Conservation (phyloP, 768 basidiomycete species). For the Lentinus tigrinus region DNA sequence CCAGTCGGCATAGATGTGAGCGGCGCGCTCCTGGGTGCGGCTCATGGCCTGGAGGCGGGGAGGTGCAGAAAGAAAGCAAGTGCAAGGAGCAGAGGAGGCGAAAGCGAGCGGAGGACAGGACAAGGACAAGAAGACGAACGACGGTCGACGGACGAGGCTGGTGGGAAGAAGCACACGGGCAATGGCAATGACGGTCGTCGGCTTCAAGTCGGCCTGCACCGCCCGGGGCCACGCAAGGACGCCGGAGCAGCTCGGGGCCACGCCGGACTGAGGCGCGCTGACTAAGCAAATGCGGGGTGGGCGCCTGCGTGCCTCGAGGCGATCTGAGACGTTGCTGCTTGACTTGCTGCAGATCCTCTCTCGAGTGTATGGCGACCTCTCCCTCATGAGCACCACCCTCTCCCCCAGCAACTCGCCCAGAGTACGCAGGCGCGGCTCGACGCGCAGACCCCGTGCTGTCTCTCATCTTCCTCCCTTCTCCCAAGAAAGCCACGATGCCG, state of each 20-base stretch:
- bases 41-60: constrained; percentile 11
- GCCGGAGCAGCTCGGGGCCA: too few relatives aligned
- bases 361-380: constrained; percentile 18
- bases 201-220: too few relatives aligned
- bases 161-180: constrained; percentile 11
- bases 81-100: neutral
- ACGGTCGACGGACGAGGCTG: constrained; percentile 1
- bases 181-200: too few relatives aligned
- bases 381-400: constrained; percentile 45
- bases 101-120: constrained; percentile 6
- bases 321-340: neutral
- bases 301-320: neutral
- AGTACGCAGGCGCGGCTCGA: constrained; percentile 55
- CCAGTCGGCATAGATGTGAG: constrained; percentile 13
- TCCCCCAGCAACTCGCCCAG: constrained; percentile 51
- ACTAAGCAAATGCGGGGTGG: neutral
- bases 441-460: constrained; percentile 49
- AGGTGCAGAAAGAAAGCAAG: constrained; percentile 5
- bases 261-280: neutral
- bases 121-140: constrained; percentile 12
- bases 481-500: constrained; percentile 66
- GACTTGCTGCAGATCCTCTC: constrained; percentile 1
- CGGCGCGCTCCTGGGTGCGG: constrained; percentile 13
- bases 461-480: constrained; percentile 59
- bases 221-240: too few relatives aligned